Conservation (phyloP, 371 early-diverging fungal genomes). For the Smittium culicis region DNA sequence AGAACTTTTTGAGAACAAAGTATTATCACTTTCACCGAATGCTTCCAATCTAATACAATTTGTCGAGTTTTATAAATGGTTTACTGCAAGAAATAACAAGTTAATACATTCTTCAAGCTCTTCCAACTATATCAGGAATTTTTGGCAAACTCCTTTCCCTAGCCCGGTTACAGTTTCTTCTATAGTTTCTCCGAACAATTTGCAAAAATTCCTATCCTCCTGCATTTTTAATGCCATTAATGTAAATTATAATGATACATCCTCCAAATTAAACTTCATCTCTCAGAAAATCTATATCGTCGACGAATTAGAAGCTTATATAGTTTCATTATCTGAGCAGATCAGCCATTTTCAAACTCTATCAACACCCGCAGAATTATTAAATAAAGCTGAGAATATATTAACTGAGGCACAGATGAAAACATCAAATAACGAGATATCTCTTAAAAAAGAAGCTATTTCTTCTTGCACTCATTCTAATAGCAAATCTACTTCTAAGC, state of each 20-base stretch:
- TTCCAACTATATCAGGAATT: background rate
- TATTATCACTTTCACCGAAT: background rate
- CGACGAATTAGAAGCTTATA: constrained; percentile 11
- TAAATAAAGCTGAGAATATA: constrained; percentile 10
- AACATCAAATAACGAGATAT: background rate
- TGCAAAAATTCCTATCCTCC: background rate
- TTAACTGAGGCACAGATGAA: background rate
- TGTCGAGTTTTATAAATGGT: constrained; percentile 6
- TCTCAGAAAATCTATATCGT: constrained; percentile 1
- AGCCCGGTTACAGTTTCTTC: background rate
- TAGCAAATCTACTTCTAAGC: background rate
- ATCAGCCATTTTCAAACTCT: constrained; percentile 24
- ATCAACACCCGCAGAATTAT: constrained; percentile 17
- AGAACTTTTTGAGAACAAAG: background rate
- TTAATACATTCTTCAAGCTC: background rate
- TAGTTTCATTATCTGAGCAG: constrained; percentile 8
- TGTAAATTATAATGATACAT: background rate
- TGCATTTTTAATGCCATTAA: background rate
- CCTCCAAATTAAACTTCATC: background rate
- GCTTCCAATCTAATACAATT: background rate
- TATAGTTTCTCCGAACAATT: background rate
- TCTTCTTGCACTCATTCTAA: background rate
- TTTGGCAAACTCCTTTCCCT: constrained; percentile 4
- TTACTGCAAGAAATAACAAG: background rate
- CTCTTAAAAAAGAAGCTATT: background rate